Evolutionary conservation across 78 protist genomes (phyloP), one percentile per base, ranked within the genome.

Genomic region (Dictyostelium intermedium): DNA sequence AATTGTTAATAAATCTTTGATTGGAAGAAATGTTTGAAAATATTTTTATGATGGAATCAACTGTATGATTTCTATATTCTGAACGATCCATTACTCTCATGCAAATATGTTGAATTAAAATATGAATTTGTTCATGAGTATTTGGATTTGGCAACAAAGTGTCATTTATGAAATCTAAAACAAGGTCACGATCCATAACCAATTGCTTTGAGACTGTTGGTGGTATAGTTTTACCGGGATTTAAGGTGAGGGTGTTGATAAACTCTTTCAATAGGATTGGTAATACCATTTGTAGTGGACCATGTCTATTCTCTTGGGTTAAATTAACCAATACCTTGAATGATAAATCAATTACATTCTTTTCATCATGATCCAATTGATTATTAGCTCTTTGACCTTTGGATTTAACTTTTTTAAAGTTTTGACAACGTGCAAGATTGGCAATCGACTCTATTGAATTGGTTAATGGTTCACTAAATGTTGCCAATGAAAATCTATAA

Each of bases 91-190:
- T 27, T 25, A 92, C 96, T 43, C 53, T 27, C 27, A 92, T 45
- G 14, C 96, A 92, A 18, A 84, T 56, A 37, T 92, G 96, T 82
- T 92, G 96, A 13, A 92, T 37, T 34, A 87, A 43, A 6, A 79
- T 50, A 6, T 37, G 13, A 14, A 87, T 50, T 1, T 63, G 80
- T 3, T 56, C 35, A 10, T 63, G 43, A 23, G 60, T 39, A 9
- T 35, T 47, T 14, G 61, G 14, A 10, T 39, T 25, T 41, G 80
- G 41, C 1, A 14, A 8, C 8, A 77, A 18, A 18, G 30, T 35
- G 3, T 50, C 8, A 5, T 76, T 23, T 5, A 87, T 60, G 14
- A 78, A 87, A 1, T 23, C 80, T 3, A 87, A 37, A 13, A 50
- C 35, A 1, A 30, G 18, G 25, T 87, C 93, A 63, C 93, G 84